Base-by-base conservation (phyloP, 176 grass and related monocot species). In the Thinopyrum elongatum region DNA sequence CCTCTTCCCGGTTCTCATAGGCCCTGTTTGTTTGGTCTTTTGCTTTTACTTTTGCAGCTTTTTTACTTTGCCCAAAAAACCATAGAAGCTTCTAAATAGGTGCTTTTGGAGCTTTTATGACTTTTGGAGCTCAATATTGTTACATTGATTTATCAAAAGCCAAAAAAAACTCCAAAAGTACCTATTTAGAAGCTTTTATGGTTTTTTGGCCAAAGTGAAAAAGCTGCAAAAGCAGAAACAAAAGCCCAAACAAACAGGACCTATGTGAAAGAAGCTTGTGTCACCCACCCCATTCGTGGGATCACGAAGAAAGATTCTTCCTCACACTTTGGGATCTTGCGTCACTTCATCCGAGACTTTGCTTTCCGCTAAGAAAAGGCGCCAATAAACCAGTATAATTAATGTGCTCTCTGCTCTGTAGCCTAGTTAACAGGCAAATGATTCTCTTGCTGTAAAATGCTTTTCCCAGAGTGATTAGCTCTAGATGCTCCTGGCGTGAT, bases 271-370 rank as follows among this genome's bases (percentile, higher is more conserved):
- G 25, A n/a, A 78, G 6, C 30, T 42, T 46, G 12, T 47, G 65
- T 42, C 35, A 35, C 35, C 53, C 27, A 59, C 59, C 22, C 85
- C 21, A 34, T 75, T 75, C 5, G 1, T 75, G 38, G 61, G 23
- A 81, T 26, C 2, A 33, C 4, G 74, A 21, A 78, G 80, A 21
- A 78, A 78, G 84, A 79, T 83, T 90, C 84, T 78, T 67, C 39
- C 4, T 65, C 74, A 79, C 74, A 90, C 88, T 90, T 86, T 86
- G 74, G 42, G 65, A 86, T 79, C 73, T 78, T 4, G 11, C 31
- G 34, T 58, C 25, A 86, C 53, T 74, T 53, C 51, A 13, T 65
- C 47, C 8, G 1, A 11, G 17, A 1, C 29, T 5, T 78, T 55
- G 82, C 69, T 34, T 89, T 81, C 12, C 58, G 68, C 33, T 16